Evolutionary conservation across 352 stramenopile genomes (phyloP).

Genomic region (Pseudoperonospora humuli): DNA sequence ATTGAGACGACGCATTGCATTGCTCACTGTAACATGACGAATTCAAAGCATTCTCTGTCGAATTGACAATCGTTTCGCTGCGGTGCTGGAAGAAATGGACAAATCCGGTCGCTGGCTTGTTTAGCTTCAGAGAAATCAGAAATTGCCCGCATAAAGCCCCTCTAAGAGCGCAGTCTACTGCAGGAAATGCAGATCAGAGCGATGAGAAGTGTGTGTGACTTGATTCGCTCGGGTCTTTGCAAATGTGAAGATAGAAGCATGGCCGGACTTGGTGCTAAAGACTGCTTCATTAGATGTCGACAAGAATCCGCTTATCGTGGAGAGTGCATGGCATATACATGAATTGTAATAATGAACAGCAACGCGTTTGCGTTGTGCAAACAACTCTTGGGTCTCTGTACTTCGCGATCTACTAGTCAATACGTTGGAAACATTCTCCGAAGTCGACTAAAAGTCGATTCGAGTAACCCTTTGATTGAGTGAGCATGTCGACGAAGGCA

Average conservation of each 20-base stretch:
- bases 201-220: slow-evolving; percentile 23
- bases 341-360: slow-evolving; percentile 41
- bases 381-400: slow-evolving; percentile 52
- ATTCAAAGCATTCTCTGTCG: slow-evolving; percentile 35
- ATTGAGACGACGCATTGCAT: slow-evolving; percentile 28
- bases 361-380: slow-evolving; percentile 59
- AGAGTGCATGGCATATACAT: slow-evolving; percentile 47
- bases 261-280: slow-evolving; percentile 58
- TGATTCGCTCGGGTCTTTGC: slow-evolving; percentile 32
- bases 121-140: slow-evolving; percentile 4
- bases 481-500: slow-evolving; percentile 13
- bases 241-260: slow-evolving; percentile 28
- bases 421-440: slow-evolving; percentile 56
- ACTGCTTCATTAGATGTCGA: slow-evolving; percentile 38
- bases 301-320: slow-evolving; percentile 40
- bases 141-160: not conserved
- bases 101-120: slow-evolving; percentile 15
- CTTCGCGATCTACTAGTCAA: slow-evolving; percentile 36
- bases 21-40: slow-evolving; percentile 43
- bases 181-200: not conserved
- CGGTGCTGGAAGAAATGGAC: slow-evolving; percentile 43
- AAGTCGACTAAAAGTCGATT: slow-evolving; percentile 44
- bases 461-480: slow-evolving; percentile 33
- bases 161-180: not conserved
- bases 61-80: slow-evolving; percentile 41